Percentiles rank a stretch among this genome's conserved stretches.
phyloP scores from a whole-genome alignment of 2,329 filamentous ascomycete species.

The Diaporthe velutina region DNA sequence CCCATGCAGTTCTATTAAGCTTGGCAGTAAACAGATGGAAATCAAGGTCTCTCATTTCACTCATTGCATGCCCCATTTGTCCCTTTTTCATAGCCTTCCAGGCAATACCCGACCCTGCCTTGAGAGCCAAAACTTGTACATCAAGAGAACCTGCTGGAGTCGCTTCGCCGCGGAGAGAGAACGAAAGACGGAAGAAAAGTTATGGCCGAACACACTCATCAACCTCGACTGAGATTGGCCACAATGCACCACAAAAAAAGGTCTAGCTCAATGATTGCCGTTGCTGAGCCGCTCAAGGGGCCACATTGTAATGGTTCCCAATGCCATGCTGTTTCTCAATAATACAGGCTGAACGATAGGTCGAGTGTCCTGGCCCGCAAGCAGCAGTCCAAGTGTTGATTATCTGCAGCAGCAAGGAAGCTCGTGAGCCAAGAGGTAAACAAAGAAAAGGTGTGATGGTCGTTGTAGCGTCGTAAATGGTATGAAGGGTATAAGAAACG shows the following conservation, averaged over 20 bases:
- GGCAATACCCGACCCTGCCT: constrained; percentile 25
- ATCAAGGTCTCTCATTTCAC: constrained; percentile 30
- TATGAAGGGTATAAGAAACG: constrained; percentile 36
- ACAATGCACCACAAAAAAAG: constrained; percentile 13
- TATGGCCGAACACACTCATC: not conserved
- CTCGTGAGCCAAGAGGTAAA: not conserved
- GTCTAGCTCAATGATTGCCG: constrained; percentile 1
- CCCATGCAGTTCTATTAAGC: constrained; percentile 34
- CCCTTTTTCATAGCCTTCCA: constrained; percentile 21
- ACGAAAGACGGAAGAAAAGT: constrained; percentile 8
- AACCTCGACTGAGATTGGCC: not conserved
- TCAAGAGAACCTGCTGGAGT: constrained; percentile 17
- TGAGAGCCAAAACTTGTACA: constrained; percentile 24
- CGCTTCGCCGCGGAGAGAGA: not conserved
- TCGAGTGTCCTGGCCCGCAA: not conserved
- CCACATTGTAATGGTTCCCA: not conserved
- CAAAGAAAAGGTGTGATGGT: constrained; percentile 25
- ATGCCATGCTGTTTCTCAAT: constrained; percentile 22
- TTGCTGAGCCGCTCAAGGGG: constrained; percentile 11
- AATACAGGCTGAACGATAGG: constrained; percentile 29
- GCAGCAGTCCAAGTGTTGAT: not conserved
- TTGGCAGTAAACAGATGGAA: constrained; percentile 25
- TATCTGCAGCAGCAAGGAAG: not conserved
- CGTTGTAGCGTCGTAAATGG: constrained; percentile 31
- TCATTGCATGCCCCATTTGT: constrained; percentile 25